Evolutionary conservation across 1,284 basidiomycete genomes (phyloP).

Genomic region (Cystobasidium sp.): DNA sequence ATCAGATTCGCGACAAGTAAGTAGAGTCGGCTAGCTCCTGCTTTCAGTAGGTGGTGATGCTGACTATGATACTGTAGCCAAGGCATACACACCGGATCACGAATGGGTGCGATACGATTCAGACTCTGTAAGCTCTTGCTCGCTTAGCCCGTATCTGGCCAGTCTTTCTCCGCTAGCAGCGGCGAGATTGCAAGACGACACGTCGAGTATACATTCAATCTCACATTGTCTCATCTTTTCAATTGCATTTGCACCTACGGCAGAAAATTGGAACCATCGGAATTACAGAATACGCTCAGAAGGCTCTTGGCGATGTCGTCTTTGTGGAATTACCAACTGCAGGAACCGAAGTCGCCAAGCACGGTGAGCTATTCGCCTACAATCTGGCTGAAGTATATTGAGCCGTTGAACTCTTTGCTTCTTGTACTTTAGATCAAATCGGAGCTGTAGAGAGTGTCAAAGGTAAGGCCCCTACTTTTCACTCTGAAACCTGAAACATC

Average conservation of each 20-base stretch:
- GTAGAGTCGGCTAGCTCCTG: not conserved
- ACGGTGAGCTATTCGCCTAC: conserved; percentile 65
- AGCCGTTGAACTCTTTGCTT: not conserved
- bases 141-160: not conserved
- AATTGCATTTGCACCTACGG: not conserved
- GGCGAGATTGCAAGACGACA: not conserved
- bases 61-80: conserved; percentile 12
- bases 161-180: not conserved
- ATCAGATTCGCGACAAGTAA: conserved; percentile 15
- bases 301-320: conserved; percentile 92
- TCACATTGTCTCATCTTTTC: not conserved
- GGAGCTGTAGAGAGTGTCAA: conserved; percentile 98
- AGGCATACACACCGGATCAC: conserved; percentile 79
- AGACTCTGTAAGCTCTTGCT: conserved; percentile 60
- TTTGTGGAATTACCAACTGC: conserved; percentile 87
- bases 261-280: conserved; percentile 74
- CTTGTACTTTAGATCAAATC: conserved; percentile 71
- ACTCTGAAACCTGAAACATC: conserved; percentile 20
- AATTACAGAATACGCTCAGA: conserved; percentile 93
- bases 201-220: not conserved
- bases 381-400: not conserved
- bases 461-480: conserved; percentile 55
- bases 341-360: conserved; percentile 72
- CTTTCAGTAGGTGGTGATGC: not conserved
- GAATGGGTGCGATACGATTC: conserved; percentile 86